Base-by-base conservation (phyloP, 2,329 filamentous ascomycete species). In the Colletotrichum tamarilloi region DNA sequence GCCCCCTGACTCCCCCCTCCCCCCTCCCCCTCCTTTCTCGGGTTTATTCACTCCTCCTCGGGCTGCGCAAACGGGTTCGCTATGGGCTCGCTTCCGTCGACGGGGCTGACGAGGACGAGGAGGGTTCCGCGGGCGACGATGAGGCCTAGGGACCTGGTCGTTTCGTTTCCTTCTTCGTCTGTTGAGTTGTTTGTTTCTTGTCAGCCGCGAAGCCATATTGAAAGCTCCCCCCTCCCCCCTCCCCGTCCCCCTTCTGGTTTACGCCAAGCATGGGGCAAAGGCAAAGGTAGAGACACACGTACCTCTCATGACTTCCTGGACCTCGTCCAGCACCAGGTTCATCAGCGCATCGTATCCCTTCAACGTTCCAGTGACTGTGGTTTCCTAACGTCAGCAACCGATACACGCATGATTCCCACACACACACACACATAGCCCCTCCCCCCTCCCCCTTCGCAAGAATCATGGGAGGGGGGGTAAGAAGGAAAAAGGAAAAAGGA, bases 271-370 rank as follows among this genome's bases (percentile, higher is more conserved):
- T 32, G 32, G 32, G 11, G 11, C 32, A 32, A 32, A 11, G 32
- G 32, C 32, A 32, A 11, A 32, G 32, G 9, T 9, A 38, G 8
- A 32, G 42, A 4, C 9, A 52, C 2, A 12, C 88, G 75, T 85
- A 97, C 96, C 96, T 87, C 93, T 90, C 84, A 98, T 92, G 60
- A 93, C 89, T 83, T 99, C 97, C 82, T 97, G 92, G 65, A 97
- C 96, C 77, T 98, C 94, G 80, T 98, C 97, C 69, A 99, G 87
- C 30, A 99, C 97, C 75, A 99, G 88, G 82, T 99, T 99, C 95
- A 98, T 98, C 74, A 99, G 88, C 78, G 97, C 95, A 82, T 99
- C 97, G 82, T 95, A 98, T 75, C 97, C 97, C 84, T 98, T 98
- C 55, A 99, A 87, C 1, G 91, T 94, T 65, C 97, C 97, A 63